These are phyloP conservation scores for Schoenoplectus triqueter DNA, from an alignment of 202 grass and related monocot species.

Conservation along the genomic window DNA sequence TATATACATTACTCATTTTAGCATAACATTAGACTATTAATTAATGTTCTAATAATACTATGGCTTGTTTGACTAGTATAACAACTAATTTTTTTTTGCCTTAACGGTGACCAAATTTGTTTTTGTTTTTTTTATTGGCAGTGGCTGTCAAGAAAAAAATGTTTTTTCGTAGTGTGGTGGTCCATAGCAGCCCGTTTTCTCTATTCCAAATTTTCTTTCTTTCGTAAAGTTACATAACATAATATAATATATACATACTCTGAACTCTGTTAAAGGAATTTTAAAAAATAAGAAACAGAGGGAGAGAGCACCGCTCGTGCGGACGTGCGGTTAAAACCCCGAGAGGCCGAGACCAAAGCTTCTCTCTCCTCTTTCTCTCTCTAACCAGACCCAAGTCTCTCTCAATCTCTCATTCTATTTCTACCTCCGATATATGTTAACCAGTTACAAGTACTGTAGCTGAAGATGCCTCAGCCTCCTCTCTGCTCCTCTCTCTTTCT, in stretches of 20 bases:
- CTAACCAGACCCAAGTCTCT: constrained; percentile 39
- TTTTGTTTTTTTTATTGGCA: neutral
- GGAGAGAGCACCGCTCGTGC: constrained; percentile 38
- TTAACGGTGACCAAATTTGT: constrained; percentile 22
- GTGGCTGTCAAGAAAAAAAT: neutral
- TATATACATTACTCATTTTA: neutral
- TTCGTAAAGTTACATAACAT: neutral
- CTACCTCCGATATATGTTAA: constrained; percentile 6
- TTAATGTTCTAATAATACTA: neutral
- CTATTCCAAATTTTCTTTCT: neutral
- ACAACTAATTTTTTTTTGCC: neutral
- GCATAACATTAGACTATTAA: neutral
- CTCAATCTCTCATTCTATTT: neutral
- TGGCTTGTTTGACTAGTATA: neutral
- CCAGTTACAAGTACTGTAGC: neutral
- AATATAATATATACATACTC: neutral
- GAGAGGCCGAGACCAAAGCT: constrained; percentile 43
- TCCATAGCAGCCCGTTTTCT: constrained; percentile 23
- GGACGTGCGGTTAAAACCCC: constrained; percentile 91
- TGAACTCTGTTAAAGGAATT: constrained; percentile 21
- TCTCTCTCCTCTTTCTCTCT: constrained; percentile 5
- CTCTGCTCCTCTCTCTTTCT: neutral
- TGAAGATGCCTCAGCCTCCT: neutral
- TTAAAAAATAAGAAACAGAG: neutral
- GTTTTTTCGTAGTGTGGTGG: constrained; percentile 11